These are phyloP conservation scores for Populus pruinosa DNA, from an alignment of 345 rosid species.

Conservation along the genomic window DNA sequence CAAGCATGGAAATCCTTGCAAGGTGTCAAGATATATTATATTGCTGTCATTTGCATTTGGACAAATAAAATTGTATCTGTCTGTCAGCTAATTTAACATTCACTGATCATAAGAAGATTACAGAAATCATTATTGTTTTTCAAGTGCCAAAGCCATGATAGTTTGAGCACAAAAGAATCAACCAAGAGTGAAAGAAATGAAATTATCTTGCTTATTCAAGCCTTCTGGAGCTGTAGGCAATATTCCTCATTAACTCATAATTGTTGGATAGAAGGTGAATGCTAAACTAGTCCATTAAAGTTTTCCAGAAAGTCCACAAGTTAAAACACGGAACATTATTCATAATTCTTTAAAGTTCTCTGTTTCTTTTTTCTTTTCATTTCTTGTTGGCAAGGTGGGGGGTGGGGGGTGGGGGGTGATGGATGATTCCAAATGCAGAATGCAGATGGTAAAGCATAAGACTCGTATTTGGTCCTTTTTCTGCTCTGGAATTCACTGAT, in stretches of 20 bases:
- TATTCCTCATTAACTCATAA: not conserved
- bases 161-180: not conserved
- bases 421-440: constrained; percentile 7
- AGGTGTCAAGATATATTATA: not conserved
- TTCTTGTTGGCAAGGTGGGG: not conserved
- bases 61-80: not conserved
- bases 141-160: not conserved
- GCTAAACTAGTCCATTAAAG: not conserved
- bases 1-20: not conserved
- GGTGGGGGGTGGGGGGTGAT: not conserved
- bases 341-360: not conserved
- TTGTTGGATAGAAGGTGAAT: not conserved
- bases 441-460: not conserved
- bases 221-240: not conserved
- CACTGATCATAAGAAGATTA: not conserved
- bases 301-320: not conserved
- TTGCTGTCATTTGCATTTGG: not conserved
- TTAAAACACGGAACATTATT: not conserved
- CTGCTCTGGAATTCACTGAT: not conserved
- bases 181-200: not conserved
- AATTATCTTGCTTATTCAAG: not conserved
- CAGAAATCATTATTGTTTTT: not conserved
- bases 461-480: constrained; percentile 3
- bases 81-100: not conserved
- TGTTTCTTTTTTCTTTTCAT: not conserved